Base-by-base conservation (phyloP, 2,329 filamentous ascomycete species). In the Talaromyces amestolkiae region DNA sequence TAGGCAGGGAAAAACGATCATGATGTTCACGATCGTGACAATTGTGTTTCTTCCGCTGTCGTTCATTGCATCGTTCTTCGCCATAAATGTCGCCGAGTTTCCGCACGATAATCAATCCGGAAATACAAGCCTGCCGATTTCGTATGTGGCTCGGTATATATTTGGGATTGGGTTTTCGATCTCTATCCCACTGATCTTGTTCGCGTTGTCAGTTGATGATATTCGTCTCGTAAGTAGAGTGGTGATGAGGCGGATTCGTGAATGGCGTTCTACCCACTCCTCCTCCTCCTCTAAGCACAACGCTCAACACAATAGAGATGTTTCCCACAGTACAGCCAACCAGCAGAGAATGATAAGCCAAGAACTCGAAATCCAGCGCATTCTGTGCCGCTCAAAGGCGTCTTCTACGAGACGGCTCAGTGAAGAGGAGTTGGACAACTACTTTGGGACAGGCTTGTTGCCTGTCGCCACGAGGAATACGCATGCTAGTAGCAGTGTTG, bases 1-100 rank as follows among this genome's bases (percentile, higher is more conserved):
- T 0, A 80, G 83, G 8, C 81, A 89, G 75, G 83, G 78, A 2
- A 84, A 84, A 64, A 86, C 83, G 0, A 82, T 86, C 67, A 84
- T 86, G 81, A 82, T 86, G 8, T 86, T 87, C 70, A 87, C 85
- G 3, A 82, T 86, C 54, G 84, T 86, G 2, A 87, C 85, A 0
- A 85, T 86, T 65, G 78, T 86, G 31, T 87, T 87, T 72, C 74
- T 86, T 0, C 84, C 85, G 0, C 68, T 86, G 3, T 83, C 80
- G 0, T 86, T 87, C 72, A 85, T 87, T 65, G 80, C 84, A 0
- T 80, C 82, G 0, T 79, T 87, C 63, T 86, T 87, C 70, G 81
- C 83, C 1, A 84, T 87, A 70, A 83, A 85, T 64, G 76, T 87
- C 62, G 70, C 75, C 7, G 79, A 84, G 63, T 85, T 84, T 64